Base-by-base conservation (phyloP, 208 protist genomes). In the Leishmania gerbilli region DNA sequence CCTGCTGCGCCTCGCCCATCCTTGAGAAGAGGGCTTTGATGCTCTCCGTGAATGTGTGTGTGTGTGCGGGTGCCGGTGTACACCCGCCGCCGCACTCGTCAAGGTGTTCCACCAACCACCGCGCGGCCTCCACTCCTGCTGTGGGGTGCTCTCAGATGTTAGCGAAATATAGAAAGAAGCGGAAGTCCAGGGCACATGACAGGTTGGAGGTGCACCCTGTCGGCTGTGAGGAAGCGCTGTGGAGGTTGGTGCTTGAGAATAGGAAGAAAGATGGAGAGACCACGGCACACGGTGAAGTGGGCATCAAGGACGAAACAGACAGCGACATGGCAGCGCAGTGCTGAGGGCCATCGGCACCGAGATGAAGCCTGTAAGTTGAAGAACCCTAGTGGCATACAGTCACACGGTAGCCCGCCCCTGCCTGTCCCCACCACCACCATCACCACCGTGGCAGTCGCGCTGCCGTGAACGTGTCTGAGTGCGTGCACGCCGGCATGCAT, bases 1-100 rank as follows among this genome's bases (percentile, higher is more conserved):
- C 82, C 74, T 93, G 88, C 56, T 92, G 87, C 31, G 81, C 84
- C 79, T 91, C 82, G 21, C 62, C 74, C 80, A 88, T 89, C 21
- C n/a, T 53, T 51, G 68, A 17, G 42, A 68, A 21, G 13, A 24
- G 1, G 11, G 15, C 0, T 45, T 15, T 34, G 47, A n/a, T 45
- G 55, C 3, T n/a, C 13, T 78, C 27, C 8, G 31, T 8, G 49
- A 37, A n/a, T 68, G 11, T 49, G 24, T 75, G 68, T 74, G 5
- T 75, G 68, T 74, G 5, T 75, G 71, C 15, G 71, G 24, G 47
- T 56, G 68, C 47, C 34, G 60, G 56, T 76, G 58, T 37, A 72
- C 40, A 13, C 17, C 17, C 64, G 11, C 64, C 17, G 34, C 64
- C n/a, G 58, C 58, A 64, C 27, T 64, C n/a, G 58, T 31, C 27